phyloP scores from a whole-genome alignment of 768 basidiomycete genomes.

The Russula dissimulans region DNA sequence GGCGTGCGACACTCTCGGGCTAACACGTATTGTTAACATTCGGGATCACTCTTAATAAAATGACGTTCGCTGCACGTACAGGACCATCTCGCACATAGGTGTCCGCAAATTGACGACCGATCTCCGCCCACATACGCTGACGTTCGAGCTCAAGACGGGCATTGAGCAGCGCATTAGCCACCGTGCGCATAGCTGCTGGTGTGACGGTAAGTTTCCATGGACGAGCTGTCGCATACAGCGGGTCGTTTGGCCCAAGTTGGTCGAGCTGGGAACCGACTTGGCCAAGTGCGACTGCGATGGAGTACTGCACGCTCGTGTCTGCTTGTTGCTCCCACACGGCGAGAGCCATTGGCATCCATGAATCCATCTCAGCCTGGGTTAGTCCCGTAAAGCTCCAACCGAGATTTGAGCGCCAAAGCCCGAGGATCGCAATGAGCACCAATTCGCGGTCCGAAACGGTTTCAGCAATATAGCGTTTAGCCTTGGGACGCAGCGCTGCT shows the following conservation, averaged over 20 bases:
- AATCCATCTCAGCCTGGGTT: slow-evolving; percentile 31
- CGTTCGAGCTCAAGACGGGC: slow-evolving; percentile 50
- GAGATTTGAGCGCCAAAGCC: slow-evolving; percentile 54
- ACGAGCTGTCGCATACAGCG: slow-evolving; percentile 29
- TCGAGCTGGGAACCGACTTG: slow-evolving; percentile 37
- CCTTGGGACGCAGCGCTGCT: slow-evolving; percentile 48
- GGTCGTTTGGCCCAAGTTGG: slow-evolving; percentile 33
- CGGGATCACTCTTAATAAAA: not conserved
- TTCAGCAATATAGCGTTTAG: slow-evolving; percentile 47
- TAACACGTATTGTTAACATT: not conserved
- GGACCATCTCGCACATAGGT: slow-evolving; percentile 30
- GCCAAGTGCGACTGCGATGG: slow-evolving; percentile 43
- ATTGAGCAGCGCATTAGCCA: slow-evolving; percentile 48
- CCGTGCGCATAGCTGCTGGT: slow-evolving; percentile 33
- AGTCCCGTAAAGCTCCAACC: slow-evolving; percentile 45
- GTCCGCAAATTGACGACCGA: slow-evolving; percentile 41
- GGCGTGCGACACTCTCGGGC: slow-evolving; percentile 33
- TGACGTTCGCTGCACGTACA: not conserved
- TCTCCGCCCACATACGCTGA: slow-evolving; percentile 62
- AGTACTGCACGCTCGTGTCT: slow-evolving; percentile 58
- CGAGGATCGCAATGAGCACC: slow-evolving; percentile 56
- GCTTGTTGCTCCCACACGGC: slow-evolving; percentile 54
- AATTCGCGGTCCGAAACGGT: slow-evolving; percentile 61
- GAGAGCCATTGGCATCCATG: slow-evolving; percentile 40
- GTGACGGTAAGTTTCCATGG: slow-evolving; percentile 34